These are phyloP conservation scores for Pseudocercospora ulei DNA, from an alignment of 2,329 filamentous ascomycete species.

Conservation along the genomic window DNA sequence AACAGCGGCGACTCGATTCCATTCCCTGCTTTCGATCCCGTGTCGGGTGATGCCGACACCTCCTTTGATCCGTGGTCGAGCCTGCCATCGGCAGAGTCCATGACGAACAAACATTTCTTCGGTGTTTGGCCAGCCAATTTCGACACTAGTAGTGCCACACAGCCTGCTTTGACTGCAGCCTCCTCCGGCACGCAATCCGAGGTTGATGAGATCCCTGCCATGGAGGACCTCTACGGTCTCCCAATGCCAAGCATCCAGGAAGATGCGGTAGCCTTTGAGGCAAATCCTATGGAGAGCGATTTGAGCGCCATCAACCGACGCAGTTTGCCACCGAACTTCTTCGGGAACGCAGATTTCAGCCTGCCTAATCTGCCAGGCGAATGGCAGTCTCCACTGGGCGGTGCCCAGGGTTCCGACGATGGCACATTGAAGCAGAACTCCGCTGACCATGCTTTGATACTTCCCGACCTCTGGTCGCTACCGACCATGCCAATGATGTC, in stretches of 20 bases:
- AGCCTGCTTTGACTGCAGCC: slow-evolving; percentile 35
- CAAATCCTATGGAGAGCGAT: slow-evolving; percentile 12
- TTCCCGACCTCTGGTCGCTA: slow-evolving; percentile 22
- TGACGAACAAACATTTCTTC: slow-evolving; percentile 32
- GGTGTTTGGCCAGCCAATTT: slow-evolving; percentile 29
- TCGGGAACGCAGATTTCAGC: slow-evolving; percentile 25
- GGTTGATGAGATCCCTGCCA: slow-evolving; percentile 33
- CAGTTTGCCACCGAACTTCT: slow-evolving; percentile 31
- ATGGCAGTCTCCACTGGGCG: slow-evolving; percentile 20
- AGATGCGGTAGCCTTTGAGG: slow-evolving; percentile 20
- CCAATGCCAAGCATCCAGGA: slow-evolving; percentile 32
- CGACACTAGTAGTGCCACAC: slow-evolving; percentile 25
- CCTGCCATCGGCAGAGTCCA: slow-evolving; percentile 27
- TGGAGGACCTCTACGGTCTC: slow-evolving; percentile 30
- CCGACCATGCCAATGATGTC: slow-evolving; percentile 19
- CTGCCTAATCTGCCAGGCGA: slow-evolving; percentile 18
- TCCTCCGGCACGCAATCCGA: slow-evolving; percentile 36
- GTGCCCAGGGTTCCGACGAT: slow-evolving; percentile 11
- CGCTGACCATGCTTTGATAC: slow-evolving; percentile 12
- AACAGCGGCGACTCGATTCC: slow-evolving; percentile 21
- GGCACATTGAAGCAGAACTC: slow-evolving; percentile 16
- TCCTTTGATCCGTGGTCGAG: slow-evolving; percentile 30
- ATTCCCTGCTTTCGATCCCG: slow-evolving; percentile 23
- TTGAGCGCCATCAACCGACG: slow-evolving; percentile 25
- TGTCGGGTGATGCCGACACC: slow-evolving; percentile 26